Evolutionary conservation across 345 rosid genomes (phyloP).

Genomic region (Syzygium jambos): DNA sequence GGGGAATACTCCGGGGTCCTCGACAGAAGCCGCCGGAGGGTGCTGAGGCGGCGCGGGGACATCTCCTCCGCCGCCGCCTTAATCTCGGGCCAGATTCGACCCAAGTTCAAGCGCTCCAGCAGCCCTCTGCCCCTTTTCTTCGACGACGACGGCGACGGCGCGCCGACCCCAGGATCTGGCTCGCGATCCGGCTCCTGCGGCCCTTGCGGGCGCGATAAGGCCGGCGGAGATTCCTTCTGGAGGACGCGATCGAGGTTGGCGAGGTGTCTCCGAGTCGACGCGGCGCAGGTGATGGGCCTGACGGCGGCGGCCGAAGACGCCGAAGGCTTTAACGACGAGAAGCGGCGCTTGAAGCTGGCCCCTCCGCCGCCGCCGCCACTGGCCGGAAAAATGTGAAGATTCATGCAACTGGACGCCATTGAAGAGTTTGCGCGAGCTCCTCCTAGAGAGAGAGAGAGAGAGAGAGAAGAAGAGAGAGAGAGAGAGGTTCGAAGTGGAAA

Average conservation of each 20-base stretch:
- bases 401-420: conserved; percentile 2
- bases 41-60: conserved; percentile 67
- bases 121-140: conserved; percentile 15
- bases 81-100: conserved; percentile 68
- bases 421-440: neutral
- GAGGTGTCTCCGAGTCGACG: conserved; percentile 29
- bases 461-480: neutral
- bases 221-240: conserved; percentile 12
- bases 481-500: neutral
- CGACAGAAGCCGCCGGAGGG: conserved; percentile 69
- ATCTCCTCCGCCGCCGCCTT: conserved; percentile 85
- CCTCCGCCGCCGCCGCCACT: conserved; percentile 25
- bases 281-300: conserved; percentile 8
- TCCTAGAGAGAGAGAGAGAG: neutral
- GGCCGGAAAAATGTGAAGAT: conserved; percentile 26
- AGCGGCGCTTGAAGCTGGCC: conserved; percentile 36
- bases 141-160: neutral
- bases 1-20: conserved; percentile 74
- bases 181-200: neutral
- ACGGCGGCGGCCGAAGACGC: neutral
- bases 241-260: conserved; percentile 62
- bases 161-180: neutral
- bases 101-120: conserved; percentile 46
- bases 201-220: neutral
- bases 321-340: conserved; percentile 38